Percentiles rank a stretch among this genome's conserved stretches.
Conservation (phyloP, 257 asterid species). For the Gentiana macrophylla region DNA sequence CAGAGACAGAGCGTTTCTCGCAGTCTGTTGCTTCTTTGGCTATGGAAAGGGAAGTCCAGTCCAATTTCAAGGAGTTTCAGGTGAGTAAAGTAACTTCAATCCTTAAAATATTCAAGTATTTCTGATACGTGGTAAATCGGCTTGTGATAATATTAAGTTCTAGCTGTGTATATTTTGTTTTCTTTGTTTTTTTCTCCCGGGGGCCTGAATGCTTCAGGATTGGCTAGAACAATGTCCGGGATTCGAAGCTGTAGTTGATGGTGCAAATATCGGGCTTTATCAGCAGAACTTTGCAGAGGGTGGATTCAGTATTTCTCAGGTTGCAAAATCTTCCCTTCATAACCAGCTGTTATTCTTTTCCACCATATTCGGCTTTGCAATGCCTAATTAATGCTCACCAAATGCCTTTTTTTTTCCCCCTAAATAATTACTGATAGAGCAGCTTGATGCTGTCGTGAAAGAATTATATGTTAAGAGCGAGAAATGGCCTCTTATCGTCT, state of each 20-base stretch:
- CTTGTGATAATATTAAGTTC: background rate
- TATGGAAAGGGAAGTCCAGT: constrained; percentile 60
- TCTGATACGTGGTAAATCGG: background rate
- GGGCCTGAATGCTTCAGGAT: constrained; percentile 32
- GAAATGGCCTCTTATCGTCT: constrained; percentile 68
- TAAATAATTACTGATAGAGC: constrained; percentile 45
- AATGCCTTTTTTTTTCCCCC: background rate
- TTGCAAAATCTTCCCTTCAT: constrained; percentile 20
- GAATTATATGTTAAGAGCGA: constrained; percentile 47
- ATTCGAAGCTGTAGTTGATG: constrained; percentile 77
- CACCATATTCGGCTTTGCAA: constrained; percentile 1
- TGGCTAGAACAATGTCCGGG: constrained; percentile 72
- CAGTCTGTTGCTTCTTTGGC: constrained; percentile 78
- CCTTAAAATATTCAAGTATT: background rate
- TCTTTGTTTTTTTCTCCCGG: background rate
- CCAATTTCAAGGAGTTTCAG: constrained; percentile 78
- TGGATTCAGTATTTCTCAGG: constrained; percentile 83
- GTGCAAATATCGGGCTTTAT: constrained; percentile 83
- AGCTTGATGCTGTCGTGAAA: constrained; percentile 84
- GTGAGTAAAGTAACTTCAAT: constrained; percentile 19
- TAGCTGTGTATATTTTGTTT: background rate
- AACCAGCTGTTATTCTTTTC: constrained; percentile 5
- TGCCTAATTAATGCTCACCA: constrained; percentile 1
- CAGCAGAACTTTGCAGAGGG: constrained; percentile 91
- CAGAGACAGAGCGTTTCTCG: constrained; percentile 65